phyloP scores from a whole-genome alignment of 108 stramenopile genomes.

The Nannochloropsis salina region DNA sequence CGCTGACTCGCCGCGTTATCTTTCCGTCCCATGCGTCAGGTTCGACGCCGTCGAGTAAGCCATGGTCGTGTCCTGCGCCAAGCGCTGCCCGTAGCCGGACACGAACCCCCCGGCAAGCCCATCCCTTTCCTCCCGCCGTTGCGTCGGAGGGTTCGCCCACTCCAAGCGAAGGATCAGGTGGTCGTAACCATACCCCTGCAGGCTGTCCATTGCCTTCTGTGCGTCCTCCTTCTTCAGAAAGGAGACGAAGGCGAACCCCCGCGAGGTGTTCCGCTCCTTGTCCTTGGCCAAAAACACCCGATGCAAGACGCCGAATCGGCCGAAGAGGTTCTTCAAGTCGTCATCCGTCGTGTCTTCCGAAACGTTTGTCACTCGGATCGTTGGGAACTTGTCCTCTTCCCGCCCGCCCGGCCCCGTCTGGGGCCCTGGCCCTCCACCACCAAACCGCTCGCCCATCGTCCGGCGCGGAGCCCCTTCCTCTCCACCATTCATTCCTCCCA shows the following conservation, averaged over 20 bases:
- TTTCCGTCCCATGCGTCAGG: slow-evolving; percentile 62
- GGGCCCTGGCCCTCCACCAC: not conserved
- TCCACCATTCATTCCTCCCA: not conserved
- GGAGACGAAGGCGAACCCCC: slow-evolving; percentile 94
- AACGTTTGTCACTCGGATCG: slow-evolving; percentile 95
- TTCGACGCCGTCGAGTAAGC: slow-evolving; percentile 87
- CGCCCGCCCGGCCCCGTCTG: not conserved
- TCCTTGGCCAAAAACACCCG: slow-evolving; percentile 94
- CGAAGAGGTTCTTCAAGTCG: slow-evolving; percentile 87
- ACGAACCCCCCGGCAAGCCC: not conserved
- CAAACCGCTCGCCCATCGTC: not conserved
- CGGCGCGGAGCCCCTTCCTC: not conserved
- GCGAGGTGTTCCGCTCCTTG: slow-evolving; percentile 77
- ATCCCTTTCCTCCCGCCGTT: slow-evolving; percentile 27
- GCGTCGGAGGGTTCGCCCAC: slow-evolving; percentile 82
- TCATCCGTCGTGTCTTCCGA: slow-evolving; percentile 91
- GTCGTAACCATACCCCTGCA: slow-evolving; percentile 95
- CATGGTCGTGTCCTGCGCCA: slow-evolving; percentile 96
- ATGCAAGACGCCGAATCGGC: slow-evolving; percentile 84
- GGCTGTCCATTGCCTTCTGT: slow-evolving; percentile 77
- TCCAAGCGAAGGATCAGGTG: slow-evolving; percentile 98
- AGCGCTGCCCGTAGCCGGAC: slow-evolving; percentile 85
- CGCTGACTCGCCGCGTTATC: not conserved
- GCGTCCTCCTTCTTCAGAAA: slow-evolving; percentile 86
- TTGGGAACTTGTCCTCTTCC: slow-evolving; percentile 77